phyloP scores from a whole-genome alignment of 805 yeast genomes.

The Metschnikowia dekortorum region DNA sequence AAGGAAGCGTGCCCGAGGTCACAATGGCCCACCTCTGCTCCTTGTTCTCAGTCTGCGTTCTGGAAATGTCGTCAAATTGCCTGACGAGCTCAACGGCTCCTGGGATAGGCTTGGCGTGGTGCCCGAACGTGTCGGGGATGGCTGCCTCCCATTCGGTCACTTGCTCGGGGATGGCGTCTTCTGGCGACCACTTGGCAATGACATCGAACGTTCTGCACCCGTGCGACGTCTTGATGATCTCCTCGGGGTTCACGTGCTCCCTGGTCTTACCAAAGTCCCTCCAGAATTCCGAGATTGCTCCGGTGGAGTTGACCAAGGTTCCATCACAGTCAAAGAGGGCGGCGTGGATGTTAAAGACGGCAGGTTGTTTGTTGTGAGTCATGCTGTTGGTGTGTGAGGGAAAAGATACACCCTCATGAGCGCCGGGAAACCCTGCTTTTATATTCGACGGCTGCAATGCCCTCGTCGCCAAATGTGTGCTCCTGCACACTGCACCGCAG shows the following conservation, averaged over 20 bases:
- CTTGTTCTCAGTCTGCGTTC: slow-evolving; percentile 36
- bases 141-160: slow-evolving; percentile 63
- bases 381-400: slow-evolving; percentile 2
- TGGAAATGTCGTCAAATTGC: slow-evolving; percentile 47
- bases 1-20: slow-evolving; percentile 72
- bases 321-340: slow-evolving; percentile 84
- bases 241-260: slow-evolving; percentile 64
- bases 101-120: slow-evolving; percentile 67
- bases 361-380: slow-evolving; percentile 34
- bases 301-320: slow-evolving; percentile 77
- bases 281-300: slow-evolving; percentile 83
- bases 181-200: slow-evolving; percentile 69
- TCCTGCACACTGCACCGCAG: slow-evolving; percentile 4
- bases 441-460: not conserved
- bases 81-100: slow-evolving; percentile 67
- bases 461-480: not conserved
- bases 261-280: slow-evolving; percentile 62
- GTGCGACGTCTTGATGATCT: slow-evolving; percentile 70
- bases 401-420: not conserved
- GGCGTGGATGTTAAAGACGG: slow-evolving; percentile 40
- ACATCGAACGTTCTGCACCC: slow-evolving; percentile 84
- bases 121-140: slow-evolving; percentile 69
- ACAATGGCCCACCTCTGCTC: slow-evolving; percentile 78
- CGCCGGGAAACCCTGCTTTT: not conserved
- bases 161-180: slow-evolving; percentile 61